A percentile compares a stretch with the other conserved stretches of the same genome.
phyloP scores from a whole-genome alignment of 2,329 filamentous ascomycete species.

The Tolypocladium ophioglossoides region DNA sequence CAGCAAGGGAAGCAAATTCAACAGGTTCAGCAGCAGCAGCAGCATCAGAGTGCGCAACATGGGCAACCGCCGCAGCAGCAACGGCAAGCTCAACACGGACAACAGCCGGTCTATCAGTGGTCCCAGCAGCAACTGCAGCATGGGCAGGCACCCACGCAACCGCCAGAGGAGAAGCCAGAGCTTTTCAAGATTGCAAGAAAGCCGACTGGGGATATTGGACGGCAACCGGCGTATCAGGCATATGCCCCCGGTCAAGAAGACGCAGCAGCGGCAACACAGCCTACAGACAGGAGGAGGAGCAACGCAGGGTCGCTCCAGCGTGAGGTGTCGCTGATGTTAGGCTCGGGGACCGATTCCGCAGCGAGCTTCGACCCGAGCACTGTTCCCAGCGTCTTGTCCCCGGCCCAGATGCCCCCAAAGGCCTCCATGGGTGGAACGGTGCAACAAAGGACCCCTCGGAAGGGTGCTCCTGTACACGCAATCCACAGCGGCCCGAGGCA shows the following conservation, averaged over 20 bases:
- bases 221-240: constrained; percentile 4
- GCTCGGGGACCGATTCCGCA: constrained; percentile 6
- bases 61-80: not conserved
- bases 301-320: constrained; percentile 12
- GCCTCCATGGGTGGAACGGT: constrained; percentile 4
- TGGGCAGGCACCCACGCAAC: not conserved
- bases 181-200: constrained; percentile 9
- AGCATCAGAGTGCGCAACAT: not conserved
- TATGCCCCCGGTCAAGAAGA: constrained; percentile 5
- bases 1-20: constrained; percentile 2
- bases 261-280: not conserved
- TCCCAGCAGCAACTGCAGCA: not conserved
- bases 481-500: not conserved
- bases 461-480: not conserved
- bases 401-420: constrained; percentile 11
- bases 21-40: constrained; percentile 1
- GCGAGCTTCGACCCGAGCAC: constrained; percentile 9
- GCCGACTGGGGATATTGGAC: constrained; percentile 1
- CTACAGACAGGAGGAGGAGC: constrained; percentile 4
- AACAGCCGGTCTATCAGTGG: not conserved
- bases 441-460: constrained; percentile 1
- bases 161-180: not conserved
- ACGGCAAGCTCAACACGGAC: not conserved
- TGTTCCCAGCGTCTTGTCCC: constrained; percentile 13
- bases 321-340: constrained; percentile 13